A percentile compares a stretch with the other conserved stretches of the same genome.
Evolutionary conservation across 2,329 filamentous ascomycete genomes (phyloP).

Genomic region (Lachnum nothofagi): DNA sequence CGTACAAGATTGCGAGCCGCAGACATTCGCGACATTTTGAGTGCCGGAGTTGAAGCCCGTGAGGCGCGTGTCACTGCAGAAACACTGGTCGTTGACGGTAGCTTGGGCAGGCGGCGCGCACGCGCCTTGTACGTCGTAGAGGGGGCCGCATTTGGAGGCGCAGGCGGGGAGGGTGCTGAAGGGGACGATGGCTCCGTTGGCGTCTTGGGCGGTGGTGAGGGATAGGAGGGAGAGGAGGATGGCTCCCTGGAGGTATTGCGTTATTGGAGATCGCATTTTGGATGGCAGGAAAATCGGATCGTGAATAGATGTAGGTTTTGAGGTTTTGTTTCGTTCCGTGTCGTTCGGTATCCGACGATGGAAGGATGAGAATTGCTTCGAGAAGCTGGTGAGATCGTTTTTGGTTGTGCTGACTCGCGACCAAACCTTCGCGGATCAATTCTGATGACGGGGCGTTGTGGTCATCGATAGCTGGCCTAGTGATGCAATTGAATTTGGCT

Average conservation of each 20-base stretch:
- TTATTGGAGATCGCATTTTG: slow-evolving; percentile 5
- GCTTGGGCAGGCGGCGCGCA: slow-evolving; percentile 59
- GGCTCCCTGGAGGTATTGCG: background rate
- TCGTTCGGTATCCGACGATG: too few relatives aligned
- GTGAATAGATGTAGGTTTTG: background rate
- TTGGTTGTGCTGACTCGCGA: too few relatives aligned
- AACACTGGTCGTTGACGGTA: slow-evolving; percentile 60
- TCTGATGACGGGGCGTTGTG: too few relatives aligned
- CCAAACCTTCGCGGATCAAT: too few relatives aligned
- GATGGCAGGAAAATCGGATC: background rate
- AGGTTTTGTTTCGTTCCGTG: background rate
- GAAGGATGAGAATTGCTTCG: too few relatives aligned
- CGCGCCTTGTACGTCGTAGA: slow-evolving; percentile 65
- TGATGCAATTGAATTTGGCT: too few relatives aligned
- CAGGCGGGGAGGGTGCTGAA: slow-evolving; percentile 59
- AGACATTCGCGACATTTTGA: slow-evolving; percentile 56
- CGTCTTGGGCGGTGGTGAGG: background rate
- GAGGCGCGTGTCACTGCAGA: slow-evolving; percentile 63
- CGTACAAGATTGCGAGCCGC: slow-evolving; percentile 52
- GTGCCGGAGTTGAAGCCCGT: slow-evolving; percentile 48
- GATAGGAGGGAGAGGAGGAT: slow-evolving; percentile 3
- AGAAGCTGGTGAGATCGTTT: too few relatives aligned
- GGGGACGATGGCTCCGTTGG: slow-evolving; percentile 43
- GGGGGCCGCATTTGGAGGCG: slow-evolving; percentile 51
- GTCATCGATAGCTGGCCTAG: too few relatives aligned